A percentile compares a stretch with the other conserved stretches of the same genome.
Conservation (phyloP, 306 rosid species). For the Alnus glutinosa region DNA sequence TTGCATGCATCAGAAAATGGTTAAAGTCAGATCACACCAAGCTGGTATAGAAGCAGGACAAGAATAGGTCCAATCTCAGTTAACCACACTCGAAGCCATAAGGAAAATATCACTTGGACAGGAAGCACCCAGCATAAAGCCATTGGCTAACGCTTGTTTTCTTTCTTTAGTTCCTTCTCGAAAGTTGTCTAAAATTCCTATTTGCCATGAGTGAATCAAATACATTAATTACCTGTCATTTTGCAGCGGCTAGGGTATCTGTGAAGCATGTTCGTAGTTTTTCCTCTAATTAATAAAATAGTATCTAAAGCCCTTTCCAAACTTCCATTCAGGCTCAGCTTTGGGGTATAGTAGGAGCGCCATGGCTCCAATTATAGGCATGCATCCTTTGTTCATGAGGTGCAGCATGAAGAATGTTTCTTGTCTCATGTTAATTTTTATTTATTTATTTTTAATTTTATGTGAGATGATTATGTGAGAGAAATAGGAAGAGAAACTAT, state of each 20-base stretch:
- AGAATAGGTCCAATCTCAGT: background rate
- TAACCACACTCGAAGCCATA: background rate
- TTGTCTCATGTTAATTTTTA: background rate
- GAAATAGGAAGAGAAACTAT: too few relatives aligned
- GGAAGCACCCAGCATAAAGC: background rate
- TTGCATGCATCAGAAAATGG: constrained; percentile 1
- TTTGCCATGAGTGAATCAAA: background rate
- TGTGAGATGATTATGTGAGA: background rate
- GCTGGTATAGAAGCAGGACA: constrained; percentile 3
- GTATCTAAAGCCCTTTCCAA: background rate
- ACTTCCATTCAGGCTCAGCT: background rate
- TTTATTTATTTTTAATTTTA: background rate
- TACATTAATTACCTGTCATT: background rate
- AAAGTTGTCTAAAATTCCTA: background rate
- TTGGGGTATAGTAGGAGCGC: background rate
- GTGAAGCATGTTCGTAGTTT: background rate
- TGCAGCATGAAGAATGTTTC: background rate
- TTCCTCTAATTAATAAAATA: background rate
- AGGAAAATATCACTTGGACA: background rate
- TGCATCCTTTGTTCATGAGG: background rate
- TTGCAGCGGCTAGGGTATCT: background rate
- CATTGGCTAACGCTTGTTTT: background rate
- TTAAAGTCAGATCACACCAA: background rate
- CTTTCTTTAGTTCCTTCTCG: background rate
- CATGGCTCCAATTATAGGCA: background rate